phyloP scores from a whole-genome alignment of 2,329 filamentous ascomycete species.

The Penicillium freii region DNA sequence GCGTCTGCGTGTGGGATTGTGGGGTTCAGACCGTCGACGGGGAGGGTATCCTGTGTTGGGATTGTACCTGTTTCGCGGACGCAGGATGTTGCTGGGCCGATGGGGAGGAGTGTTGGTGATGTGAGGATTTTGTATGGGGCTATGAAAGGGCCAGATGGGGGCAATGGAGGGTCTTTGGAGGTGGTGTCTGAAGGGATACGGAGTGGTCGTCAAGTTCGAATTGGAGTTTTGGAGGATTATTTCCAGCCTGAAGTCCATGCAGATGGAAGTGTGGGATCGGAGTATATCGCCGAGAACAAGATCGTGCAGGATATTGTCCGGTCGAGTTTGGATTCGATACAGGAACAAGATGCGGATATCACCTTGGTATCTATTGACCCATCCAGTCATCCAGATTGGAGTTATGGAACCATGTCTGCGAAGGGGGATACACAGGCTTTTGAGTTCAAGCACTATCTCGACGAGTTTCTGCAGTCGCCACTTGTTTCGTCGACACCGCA shows the following conservation, averaged over 20 bases:
- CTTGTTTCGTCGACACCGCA: conserved; percentile 22
- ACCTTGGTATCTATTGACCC: conserved; percentile 53
- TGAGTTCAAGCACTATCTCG: conserved; percentile 58
- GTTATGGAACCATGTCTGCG: conserved; percentile 34
- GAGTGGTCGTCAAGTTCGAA: conserved; percentile 20
- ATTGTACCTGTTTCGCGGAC: conserved; percentile 58
- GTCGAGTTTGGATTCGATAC: conserved; percentile 37
- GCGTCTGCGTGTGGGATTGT: conserved; percentile 61
- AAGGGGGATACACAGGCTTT: conserved; percentile 59
- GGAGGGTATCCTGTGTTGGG: conserved; percentile 51
- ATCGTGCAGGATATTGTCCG: conserved; percentile 57
- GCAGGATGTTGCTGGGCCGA: conserved; percentile 57
- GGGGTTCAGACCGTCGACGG: conserved; percentile 58
- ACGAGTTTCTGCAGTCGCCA: conserved; percentile 53
- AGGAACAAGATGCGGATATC: conserved; percentile 2
- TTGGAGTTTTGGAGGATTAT: conserved; percentile 57
- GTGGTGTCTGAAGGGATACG: background rate
- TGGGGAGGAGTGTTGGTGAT: conserved; percentile 47
- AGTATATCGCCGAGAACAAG: conserved; percentile 48
- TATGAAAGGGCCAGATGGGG: conserved; percentile 19
- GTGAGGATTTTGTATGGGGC: conserved; percentile 27
- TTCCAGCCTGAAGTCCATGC: conserved; percentile 44
- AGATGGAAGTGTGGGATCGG: conserved; percentile 22
- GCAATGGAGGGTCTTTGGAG: background rate
- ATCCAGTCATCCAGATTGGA: conserved; percentile 28